These are phyloP conservation scores for Gracilaria gracilis DNA, from an alignment of 23 red algal genomes.

Conservation along the genomic window DNA sequence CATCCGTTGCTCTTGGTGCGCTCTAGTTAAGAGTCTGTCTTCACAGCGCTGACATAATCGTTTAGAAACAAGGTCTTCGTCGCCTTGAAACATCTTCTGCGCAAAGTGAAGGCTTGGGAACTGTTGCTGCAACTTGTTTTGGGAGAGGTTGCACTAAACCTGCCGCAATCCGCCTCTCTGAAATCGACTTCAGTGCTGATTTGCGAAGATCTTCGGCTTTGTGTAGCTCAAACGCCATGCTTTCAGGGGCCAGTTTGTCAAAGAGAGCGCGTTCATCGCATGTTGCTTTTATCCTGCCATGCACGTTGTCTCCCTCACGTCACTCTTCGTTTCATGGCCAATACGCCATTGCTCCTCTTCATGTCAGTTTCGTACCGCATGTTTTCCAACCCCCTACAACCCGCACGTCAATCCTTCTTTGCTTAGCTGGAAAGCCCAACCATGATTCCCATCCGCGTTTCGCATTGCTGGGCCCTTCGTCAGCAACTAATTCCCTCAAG, in stretches of 20 bases:
- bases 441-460: background rate
- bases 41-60: background rate
- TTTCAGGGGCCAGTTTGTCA: background rate
- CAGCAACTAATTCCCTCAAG: background rate
- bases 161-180: background rate
- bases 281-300: background rate
- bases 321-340: slow-evolving; percentile 9
- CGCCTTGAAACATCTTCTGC: background rate
- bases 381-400: background rate
- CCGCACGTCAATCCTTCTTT: background rate
- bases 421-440: background rate
- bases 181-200: background rate
- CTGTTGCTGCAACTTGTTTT: background rate
- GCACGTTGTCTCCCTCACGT: background rate
- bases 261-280: slow-evolving; percentile 20
- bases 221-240: background rate
- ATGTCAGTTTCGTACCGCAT: background rate
- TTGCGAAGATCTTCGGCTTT: background rate
- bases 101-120: background rate
- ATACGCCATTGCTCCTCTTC: background rate
- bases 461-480: background rate
- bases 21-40: background rate
- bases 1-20: background rate
- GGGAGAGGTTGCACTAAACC: background rate
- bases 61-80: background rate